Evolutionary conservation across 495 filamentous ascomycete genomes (phyloP).

Genomic region (Paragyromitra xinjiangensis): DNA sequence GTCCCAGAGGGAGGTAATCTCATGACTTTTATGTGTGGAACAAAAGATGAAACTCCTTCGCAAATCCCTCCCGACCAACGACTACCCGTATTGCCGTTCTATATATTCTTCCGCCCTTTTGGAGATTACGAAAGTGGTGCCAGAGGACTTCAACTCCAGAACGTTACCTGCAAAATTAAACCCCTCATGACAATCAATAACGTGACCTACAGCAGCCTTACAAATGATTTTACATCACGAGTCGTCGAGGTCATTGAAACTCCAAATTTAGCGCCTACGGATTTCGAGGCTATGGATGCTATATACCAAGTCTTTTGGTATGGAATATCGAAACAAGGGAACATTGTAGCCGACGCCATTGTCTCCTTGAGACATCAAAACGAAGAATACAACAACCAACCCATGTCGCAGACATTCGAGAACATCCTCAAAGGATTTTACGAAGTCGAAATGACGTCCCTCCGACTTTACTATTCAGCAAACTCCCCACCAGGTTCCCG

Average conservation of each 20-base stretch:
- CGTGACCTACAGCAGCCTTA: constrained; percentile 39
- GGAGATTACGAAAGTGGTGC: constrained; percentile 41
- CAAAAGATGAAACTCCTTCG: constrained; percentile 12
- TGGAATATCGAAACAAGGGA: constrained; percentile 48
- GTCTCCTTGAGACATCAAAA: constrained; percentile 46
- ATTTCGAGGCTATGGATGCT: constrained; percentile 41
- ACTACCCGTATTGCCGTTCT: constrained; percentile 23
- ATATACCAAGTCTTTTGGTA: constrained; percentile 50
- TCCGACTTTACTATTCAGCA: constrained; percentile 44
- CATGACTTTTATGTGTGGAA: constrained; percentile 38
- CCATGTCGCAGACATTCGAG: constrained; percentile 29
- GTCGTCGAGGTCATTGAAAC: constrained; percentile 17
- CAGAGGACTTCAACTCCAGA: constrained; percentile 35
- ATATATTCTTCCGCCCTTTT: constrained; percentile 47
- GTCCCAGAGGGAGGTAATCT: constrained; percentile 46
- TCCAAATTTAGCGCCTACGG: constrained; percentile 20
- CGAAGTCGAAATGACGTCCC: constrained; percentile 47
- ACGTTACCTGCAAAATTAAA: constrained; percentile 40
- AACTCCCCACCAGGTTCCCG: constrained; percentile 35
- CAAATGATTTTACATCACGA: constrained; percentile 49
- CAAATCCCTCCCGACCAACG: background rate
- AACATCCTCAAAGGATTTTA: constrained; percentile 46
- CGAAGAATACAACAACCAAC: constrained; percentile 8
- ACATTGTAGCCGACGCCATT: constrained; percentile 47
- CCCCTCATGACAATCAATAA: constrained; percentile 43